phyloP scores from a whole-genome alignment of 2,329 filamentous ascomycete species.

The Claviceps humidiphila region DNA sequence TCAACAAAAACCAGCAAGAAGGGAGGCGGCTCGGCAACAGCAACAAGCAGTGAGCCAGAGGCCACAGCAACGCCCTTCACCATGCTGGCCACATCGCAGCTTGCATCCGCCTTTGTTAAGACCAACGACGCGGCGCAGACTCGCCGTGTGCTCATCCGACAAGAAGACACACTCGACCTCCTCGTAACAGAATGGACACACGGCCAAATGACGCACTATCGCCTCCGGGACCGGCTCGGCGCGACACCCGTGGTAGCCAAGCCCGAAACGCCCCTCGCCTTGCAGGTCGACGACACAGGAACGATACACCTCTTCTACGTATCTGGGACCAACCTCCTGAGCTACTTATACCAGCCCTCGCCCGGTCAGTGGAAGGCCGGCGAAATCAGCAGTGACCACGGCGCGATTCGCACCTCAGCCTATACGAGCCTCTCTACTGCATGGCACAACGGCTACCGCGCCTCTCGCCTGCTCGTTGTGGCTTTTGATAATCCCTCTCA shows the following conservation, averaged over 20 bases:
- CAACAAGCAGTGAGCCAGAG: not conserved
- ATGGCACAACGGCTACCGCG: slow-evolving; percentile 8
- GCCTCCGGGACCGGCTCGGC: slow-evolving; percentile 6
- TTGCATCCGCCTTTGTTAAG: slow-evolving; percentile 8
- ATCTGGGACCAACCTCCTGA: slow-evolving; percentile 6
- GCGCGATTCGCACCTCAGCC: slow-evolving; percentile 2
- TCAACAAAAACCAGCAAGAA: not conserved
- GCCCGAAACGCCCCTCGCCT: slow-evolving; percentile 11
- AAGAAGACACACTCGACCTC: slow-evolving; percentile 11
- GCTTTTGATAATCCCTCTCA: slow-evolving; percentile 8
- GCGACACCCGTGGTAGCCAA: slow-evolving; percentile 4
- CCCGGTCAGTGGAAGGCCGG: slow-evolving; percentile 9
- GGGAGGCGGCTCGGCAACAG: not conserved
- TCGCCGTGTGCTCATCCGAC: slow-evolving; percentile 11
- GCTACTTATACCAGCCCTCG: slow-evolving; percentile 7
- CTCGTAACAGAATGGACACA: slow-evolving; percentile 7
- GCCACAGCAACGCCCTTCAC: slow-evolving; percentile 4
- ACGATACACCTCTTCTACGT: slow-evolving; percentile 13
- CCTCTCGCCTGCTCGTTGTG: slow-evolving; percentile 6
- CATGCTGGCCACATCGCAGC: slow-evolving; percentile 8
- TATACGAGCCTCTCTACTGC: slow-evolving; percentile 10
- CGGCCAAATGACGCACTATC: slow-evolving; percentile 3
- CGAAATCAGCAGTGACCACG: slow-evolving; percentile 1
- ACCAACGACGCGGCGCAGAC: not conserved
- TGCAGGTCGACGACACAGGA: slow-evolving; percentile 8